A percentile compares a stretch with the other conserved stretches of the same genome.
Evolutionary conservation across 371 early-diverging fungal species (phyloP).

Genomic region (Coemansia sp.): DNA sequence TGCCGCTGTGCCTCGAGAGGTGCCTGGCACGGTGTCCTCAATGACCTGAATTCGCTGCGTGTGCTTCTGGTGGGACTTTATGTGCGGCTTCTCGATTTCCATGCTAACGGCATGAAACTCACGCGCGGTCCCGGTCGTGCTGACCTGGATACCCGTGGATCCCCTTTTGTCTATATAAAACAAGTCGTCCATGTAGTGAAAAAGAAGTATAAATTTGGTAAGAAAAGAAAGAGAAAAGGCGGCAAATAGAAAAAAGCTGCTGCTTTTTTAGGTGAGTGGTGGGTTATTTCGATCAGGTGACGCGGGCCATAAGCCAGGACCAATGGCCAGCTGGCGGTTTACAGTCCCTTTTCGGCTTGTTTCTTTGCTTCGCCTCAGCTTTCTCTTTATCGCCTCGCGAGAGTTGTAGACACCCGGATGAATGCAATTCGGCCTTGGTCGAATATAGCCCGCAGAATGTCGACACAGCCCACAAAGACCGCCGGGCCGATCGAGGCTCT

Average conservation of each 20-base stretch:
- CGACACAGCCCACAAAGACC: neutral
- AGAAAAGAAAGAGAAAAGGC: neutral
- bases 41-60: slow-evolving; percentile 12
- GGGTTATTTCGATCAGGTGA: neutral
- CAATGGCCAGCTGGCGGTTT: too few species aligned
- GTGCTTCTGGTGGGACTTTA: neutral
- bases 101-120: neutral
- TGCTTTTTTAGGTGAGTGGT: neutral
- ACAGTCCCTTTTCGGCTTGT: too few species aligned
- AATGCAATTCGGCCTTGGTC: slow-evolving; percentile 14
- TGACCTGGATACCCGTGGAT: neutral
- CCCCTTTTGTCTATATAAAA: slow-evolving; percentile 41
- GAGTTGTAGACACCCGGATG: slow-evolving; percentile 33
- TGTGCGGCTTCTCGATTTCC: neutral
- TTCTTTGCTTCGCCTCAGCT: too few species aligned
- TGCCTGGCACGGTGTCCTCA: slow-evolving; percentile 9
- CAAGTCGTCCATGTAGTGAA: slow-evolving; percentile 31
- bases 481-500: neutral
- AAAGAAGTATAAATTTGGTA: neutral
- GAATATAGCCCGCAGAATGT: neutral
- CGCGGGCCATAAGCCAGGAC: too few species aligned
- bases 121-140: slow-evolving; percentile 1
- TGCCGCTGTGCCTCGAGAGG: neutral
- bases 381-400: neutral
- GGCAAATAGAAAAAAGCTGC: neutral